These are phyloP conservation scores for Gossypioides kirkii DNA, from an alignment of 345 rosid species.

Conservation along the genomic window DNA sequence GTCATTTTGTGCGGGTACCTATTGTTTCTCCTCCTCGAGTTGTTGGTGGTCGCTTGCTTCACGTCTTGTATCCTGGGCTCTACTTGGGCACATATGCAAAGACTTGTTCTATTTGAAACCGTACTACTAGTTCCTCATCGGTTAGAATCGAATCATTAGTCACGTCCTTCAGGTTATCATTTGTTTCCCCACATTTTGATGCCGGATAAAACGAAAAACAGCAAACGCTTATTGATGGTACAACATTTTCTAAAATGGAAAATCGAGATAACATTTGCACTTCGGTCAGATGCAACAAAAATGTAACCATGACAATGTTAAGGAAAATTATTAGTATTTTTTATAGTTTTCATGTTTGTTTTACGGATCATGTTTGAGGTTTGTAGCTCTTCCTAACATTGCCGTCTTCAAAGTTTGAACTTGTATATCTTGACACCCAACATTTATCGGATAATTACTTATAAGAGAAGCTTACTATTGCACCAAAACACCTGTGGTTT, in stretches of 20 bases:
- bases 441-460: no score
- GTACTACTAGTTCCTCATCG: conserved; percentile 76
- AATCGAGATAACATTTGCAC: background rate
- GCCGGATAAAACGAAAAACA: background rate
- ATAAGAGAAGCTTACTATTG: no score
- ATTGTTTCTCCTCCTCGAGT: conserved; percentile 70
- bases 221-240: background rate
- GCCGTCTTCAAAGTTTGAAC: no score
- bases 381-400: no score
- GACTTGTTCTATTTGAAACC: conserved; percentile 87
- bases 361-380: no score
- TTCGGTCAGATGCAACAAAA: background rate
- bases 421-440: no score
- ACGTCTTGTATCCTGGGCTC: conserved; percentile 75
- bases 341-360: no score
- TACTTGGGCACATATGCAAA: conserved; percentile 75
- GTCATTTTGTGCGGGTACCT: conserved; percentile 59
- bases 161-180: conserved; percentile 88
- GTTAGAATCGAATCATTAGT: conserved; percentile 88
- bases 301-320: background rate
- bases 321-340: no score
- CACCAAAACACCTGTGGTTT: no score
- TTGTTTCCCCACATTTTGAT: conserved; percentile 46
- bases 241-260: background rate
- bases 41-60: conserved; percentile 61